Evolutionary conservation across 371 early-diverging fungal genomes (phyloP).

Genomic region (Mortierella sp.): DNA sequence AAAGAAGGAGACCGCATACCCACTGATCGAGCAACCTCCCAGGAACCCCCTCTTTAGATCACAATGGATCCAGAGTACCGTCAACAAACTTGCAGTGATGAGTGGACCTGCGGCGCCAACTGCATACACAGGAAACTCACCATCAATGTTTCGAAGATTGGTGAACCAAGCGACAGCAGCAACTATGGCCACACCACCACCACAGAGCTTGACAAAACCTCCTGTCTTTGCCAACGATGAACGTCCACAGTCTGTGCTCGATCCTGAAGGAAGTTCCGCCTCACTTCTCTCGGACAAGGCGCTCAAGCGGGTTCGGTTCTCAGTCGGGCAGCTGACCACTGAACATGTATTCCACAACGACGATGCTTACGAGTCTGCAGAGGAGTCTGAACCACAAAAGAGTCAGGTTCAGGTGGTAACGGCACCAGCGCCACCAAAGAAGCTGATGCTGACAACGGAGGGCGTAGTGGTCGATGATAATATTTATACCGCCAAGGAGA

Average conservation of each 20-base stretch:
- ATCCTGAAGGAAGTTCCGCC: slow-evolving; percentile 15
- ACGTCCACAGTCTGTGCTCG: slow-evolving; percentile 16
- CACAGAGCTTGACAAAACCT: slow-evolving; percentile 22
- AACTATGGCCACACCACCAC: slow-evolving; percentile 14
- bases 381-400: slow-evolving; percentile 27
- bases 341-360: slow-evolving; percentile 59
- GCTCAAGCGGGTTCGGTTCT: slow-evolving; percentile 66
- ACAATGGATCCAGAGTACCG: slow-evolving; percentile 53
- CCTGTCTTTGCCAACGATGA: slow-evolving; percentile 36
- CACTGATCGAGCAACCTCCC: slow-evolving; percentile 46
- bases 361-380: slow-evolving; percentile 54
- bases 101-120: slow-evolving; percentile 46
- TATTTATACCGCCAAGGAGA: slow-evolving; percentile 54
- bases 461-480: slow-evolving; percentile 50
- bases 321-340: slow-evolving; percentile 62
- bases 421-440: slow-evolving; percentile 19
- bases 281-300: slow-evolving; percentile 42
- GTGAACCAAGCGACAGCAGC: slow-evolving; percentile 50
- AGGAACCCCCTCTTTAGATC: slow-evolving; percentile 49
- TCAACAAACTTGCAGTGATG: slow-evolving; percentile 48
- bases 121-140: slow-evolving; percentile 42
- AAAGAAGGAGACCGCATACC: slow-evolving; percentile 47
- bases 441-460: slow-evolving; percentile 33
- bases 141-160: slow-evolving; percentile 47
- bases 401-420: slow-evolving; percentile 5